phyloP scores from a whole-genome alignment of 1,139 yeast genomes.

The Yamadazyma siamensis region DNA sequence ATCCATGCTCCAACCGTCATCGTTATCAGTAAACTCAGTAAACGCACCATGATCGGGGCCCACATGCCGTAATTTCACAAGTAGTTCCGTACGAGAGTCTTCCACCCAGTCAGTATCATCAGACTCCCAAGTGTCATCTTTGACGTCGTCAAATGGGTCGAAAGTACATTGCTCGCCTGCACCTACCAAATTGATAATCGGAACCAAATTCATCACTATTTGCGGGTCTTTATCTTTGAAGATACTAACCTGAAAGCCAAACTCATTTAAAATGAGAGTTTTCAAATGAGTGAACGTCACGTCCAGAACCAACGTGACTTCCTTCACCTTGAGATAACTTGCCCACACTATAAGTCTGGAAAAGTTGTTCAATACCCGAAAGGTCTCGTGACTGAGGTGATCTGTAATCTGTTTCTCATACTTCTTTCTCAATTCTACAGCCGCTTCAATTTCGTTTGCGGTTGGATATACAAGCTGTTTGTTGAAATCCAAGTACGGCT shows the following conservation, averaged over 20 bases:
- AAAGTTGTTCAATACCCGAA: constrained; percentile 33
- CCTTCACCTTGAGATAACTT: constrained; percentile 17
- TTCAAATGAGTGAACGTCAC: constrained; percentile 2
- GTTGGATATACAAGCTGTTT: constrained; percentile 34
- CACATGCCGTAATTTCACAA: constrained; percentile 1
- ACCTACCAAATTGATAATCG: constrained; percentile 18
- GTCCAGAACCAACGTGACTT: constrained; percentile 11
- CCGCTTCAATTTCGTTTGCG: constrained; percentile 26
- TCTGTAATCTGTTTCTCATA: constrained; percentile 34
- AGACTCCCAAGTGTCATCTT: background rate
- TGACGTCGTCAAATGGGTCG: constrained; percentile 8
- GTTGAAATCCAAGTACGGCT: constrained; percentile 39
- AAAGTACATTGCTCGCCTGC: constrained; percentile 9
- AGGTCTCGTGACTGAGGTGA: constrained; percentile 38
- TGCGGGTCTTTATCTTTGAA: constrained; percentile 13
- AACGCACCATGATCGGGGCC: constrained; percentile 1
- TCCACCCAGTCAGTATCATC: constrained; percentile 5
- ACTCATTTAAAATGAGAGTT: constrained; percentile 22
- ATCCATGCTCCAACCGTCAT: no score
- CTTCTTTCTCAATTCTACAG: constrained; percentile 30
- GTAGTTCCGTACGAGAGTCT: constrained; percentile 5
- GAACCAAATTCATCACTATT: constrained; percentile 15
- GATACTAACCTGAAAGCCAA: constrained; percentile 18
- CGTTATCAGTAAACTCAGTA: no score
- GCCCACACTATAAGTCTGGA: constrained; percentile 40